Percentiles rank a stretch among this genome's conserved stretches.
Evolutionary conservation across 2,329 filamentous ascomycete genomes (phyloP).

Genomic region (Podosphaera xanthii): DNA sequence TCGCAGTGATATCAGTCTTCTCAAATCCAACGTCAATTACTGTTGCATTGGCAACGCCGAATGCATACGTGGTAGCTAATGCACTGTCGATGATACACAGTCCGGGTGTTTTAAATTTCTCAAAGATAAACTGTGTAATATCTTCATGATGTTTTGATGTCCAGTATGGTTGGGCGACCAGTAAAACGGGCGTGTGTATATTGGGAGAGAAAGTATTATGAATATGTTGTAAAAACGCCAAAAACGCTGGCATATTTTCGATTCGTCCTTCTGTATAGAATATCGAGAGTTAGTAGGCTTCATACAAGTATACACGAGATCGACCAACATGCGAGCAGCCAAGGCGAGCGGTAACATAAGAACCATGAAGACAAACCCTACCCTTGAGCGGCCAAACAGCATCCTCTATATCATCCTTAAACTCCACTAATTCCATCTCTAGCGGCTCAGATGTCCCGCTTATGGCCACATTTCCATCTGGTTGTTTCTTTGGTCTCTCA

Average conservation of each 20-base stretch:
- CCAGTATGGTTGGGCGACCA: conserved; percentile 81
- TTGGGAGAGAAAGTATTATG: conserved; percentile 74
- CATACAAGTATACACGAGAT: not conserved
- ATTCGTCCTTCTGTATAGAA: conserved; percentile 44
- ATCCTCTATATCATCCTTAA: conserved; percentile 66
- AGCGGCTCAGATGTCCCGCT: conserved; percentile 14
- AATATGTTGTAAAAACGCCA: conserved; percentile 79
- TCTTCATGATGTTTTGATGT: conserved; percentile 67
- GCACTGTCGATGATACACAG: conserved; percentile 81
- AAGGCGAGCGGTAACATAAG: not conserved
- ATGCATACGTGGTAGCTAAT: conserved; percentile 66
- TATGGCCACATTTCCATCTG: conserved; percentile 12
- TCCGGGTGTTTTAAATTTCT: conserved; percentile 86
- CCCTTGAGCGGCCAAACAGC: conserved; percentile 67
- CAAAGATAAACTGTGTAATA: conserved; percentile 85
- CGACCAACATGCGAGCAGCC: not conserved
- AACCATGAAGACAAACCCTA: conserved; percentile 10
- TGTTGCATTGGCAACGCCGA: conserved; percentile 52
- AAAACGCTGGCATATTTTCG: conserved; percentile 76
- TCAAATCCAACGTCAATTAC: conserved; percentile 79
- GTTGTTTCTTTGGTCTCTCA: conserved; percentile 29
- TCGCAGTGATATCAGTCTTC: conserved; percentile 81
- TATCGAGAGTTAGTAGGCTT: not conserved
- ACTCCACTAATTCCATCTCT: conserved; percentile 63
- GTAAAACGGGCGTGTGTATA: conserved; percentile 81